Base-by-base conservation (phyloP, 2,329 filamentous ascomycete genomes). In the Ophiostoma perfectum region DNA sequence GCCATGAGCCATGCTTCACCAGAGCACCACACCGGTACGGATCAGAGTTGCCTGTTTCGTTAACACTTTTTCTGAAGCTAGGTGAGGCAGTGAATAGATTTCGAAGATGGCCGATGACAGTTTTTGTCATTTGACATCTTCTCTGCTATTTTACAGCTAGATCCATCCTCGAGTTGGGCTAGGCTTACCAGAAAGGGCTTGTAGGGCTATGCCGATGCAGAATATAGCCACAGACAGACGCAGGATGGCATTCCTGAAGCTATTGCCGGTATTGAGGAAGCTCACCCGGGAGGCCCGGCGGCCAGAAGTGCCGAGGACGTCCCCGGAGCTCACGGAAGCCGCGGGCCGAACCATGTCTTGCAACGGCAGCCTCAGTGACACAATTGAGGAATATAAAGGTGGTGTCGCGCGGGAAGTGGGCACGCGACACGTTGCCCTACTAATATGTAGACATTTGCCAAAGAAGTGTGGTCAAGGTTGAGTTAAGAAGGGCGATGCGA, bases 1-100 rank as follows among this genome's bases (percentile, higher is more conserved):
- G 75, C 85, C 86, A 88, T 71, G 78, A 77, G 44, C 86, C 86
- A 71, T 80, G 76, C 52, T 79, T 80, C 5, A 84, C 76, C 42
- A 87, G 77, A 4, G 81, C 81, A 18, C 76, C 75, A 74, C 86
- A 88, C 76, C 84, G 83, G 73, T 81, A 82, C 0, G 83, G 82
- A 70, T 87, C 85, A 41, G 52, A 49, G 27, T 42, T 11, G 55
- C 66, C 70, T 70, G 8, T 9, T 11, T 36, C 1, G 16, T 58
- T n/a, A 66, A 42, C 44, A 38, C 16, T 60, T 60, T 39, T 38
- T 9, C 4, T 55, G n/a, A 8, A 4, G 18, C 18, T 27, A 1
- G 4, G 42, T 11, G 18, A 55, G 8, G n/a, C 49, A 11, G 8
- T 27, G 5, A 4, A 6, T 49, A n/a, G n/a, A 27, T 27, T 27